Conservation (phyloP, 31 red algal species). For the Bonnemaisonia californica region DNA sequence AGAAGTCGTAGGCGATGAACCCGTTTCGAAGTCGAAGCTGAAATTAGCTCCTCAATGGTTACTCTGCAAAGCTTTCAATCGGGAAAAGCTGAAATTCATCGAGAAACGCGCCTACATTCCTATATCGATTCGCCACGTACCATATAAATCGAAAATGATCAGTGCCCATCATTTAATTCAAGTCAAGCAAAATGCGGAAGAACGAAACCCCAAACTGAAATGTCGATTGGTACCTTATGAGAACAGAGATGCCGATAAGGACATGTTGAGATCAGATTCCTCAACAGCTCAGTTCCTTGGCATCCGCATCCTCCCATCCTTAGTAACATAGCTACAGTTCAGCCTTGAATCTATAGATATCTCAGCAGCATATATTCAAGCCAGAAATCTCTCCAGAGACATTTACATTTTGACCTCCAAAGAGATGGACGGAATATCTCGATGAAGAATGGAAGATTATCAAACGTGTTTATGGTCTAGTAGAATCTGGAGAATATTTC, state of each 20-base stretch:
- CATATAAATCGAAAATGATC: too few species aligned
- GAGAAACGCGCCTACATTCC: too few species aligned
- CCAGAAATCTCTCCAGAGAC: background rate
- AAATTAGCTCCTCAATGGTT: too few species aligned
- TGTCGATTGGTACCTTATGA: background rate
- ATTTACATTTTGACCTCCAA: background rate
- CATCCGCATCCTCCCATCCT: background rate
- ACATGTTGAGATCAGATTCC: background rate
- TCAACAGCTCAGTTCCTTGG: background rate
- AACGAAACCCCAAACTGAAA: background rate
- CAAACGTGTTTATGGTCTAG: too few species aligned
- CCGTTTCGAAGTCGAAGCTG: too few species aligned
- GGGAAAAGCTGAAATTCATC: too few species aligned
- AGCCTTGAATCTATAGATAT: background rate
- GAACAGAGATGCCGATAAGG: background rate
- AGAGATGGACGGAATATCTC: too few species aligned
- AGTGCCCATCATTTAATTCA: background rate
- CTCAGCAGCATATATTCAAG: conserved; percentile 1
- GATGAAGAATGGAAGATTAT: too few species aligned
- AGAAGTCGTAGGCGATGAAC: too few species aligned
- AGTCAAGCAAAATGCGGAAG: background rate
- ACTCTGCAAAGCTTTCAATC: too few species aligned
- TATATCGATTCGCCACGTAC: too few species aligned
- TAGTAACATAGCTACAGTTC: background rate
- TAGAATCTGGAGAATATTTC: too few species aligned